Base-by-base conservation (phyloP, 139 green algal species). In the Ettlia oleoabundans region DNA sequence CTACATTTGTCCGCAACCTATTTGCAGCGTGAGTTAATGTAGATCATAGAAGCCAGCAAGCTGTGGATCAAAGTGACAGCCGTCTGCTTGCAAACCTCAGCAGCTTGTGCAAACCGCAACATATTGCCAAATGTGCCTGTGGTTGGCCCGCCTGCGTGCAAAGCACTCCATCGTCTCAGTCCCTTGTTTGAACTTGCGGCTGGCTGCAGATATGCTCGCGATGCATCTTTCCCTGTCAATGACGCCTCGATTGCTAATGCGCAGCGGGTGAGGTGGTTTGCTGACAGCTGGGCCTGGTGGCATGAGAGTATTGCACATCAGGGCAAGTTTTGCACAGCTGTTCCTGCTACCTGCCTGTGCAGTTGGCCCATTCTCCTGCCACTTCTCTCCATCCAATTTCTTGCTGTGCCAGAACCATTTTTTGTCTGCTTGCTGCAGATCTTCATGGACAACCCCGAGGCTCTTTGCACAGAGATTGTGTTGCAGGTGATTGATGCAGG, bases 1-100 rank as follows among this genome's bases (percentile, higher is more conserved):
- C 88, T 40, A 91, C 88, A 41, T 91, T 92, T 77, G 83, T 89
- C 35, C 79, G 88, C 67, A 92, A 92, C 85, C 82, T 92, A 37
- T 90, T 92, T 77, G 86, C 80, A 3, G 55, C 86, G 9, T n/a
- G n/a, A n/a, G n/a, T n/a, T n/a, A n/a, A n/a, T n/a, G n/a, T n/a
- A n/a, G n/a, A n/a, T n/a, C n/a, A n/a, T n/a, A n/a, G n/a, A n/a
- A n/a, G n/a, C n/a, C n/a, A n/a, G n/a, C n/a, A n/a, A n/a, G n/a
- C n/a, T n/a, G n/a, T n/a, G n/a, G n/a, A n/a, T n/a, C n/a, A n/a
- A n/a, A n/a, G n/a, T n/a, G n/a, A n/a, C n/a, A n/a, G n/a, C n/a
- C n/a, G n/a, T n/a, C n/a, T n/a, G n/a, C n/a, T n/a, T n/a, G n/a
- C n/a, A n/a, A n/a, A n/a, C n/a, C n/a, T n/a, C n/a, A n/a, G n/a